phyloP scores from a whole-genome alignment of 1,284 basidiomycete genomes.

The Cryptococcus neoformans region DNA sequence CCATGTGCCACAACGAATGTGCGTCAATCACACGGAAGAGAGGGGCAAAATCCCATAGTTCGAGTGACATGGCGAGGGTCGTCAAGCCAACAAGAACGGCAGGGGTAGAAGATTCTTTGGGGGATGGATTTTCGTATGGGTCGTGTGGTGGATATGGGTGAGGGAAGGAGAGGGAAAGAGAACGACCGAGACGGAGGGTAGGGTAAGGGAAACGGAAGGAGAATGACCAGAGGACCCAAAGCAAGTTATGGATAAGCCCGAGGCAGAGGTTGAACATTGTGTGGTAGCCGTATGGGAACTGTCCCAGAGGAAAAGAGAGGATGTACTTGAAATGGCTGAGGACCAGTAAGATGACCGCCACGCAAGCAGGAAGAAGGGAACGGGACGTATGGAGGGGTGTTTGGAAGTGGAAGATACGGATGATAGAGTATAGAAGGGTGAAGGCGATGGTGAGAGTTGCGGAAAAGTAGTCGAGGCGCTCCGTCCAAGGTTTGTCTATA shows the following conservation, averaged over 20 bases:
- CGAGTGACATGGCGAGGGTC: conserved; percentile 72
- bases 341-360: conserved; percentile 24
- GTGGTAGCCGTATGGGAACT: conserved; percentile 96
- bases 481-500: conserved; percentile 75
- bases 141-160: conserved; percentile 34
- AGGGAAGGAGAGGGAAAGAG: conserved; percentile 15
- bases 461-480: conserved; percentile 93
- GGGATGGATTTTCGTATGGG: conserved; percentile 37
- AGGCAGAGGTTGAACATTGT: conserved; percentile 78
- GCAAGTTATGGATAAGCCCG: conserved; percentile 63
- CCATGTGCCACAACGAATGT: conserved; percentile 90
- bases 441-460: conserved; percentile 78
- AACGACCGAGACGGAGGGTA: conserved; percentile 12
- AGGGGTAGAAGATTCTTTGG: conserved; percentile 54
- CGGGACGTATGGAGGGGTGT: conserved; percentile 21
- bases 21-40: conserved; percentile 76
- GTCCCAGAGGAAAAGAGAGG: conserved; percentile 59
- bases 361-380: conserved; percentile 20
- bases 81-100: conserved; percentile 66
- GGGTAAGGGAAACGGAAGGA: conserved; percentile 39
- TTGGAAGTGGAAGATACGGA: conserved; percentile 70
- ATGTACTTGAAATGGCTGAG: conserved; percentile 45
- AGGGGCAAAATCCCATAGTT: conserved; percentile 91
- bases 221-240: conserved; percentile 80
- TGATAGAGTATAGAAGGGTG: conserved; percentile 67